These are phyloP conservation scores for Mycena rosella DNA, from an alignment of 768 basidiomycete genomes.

Conservation along the genomic window DNA sequence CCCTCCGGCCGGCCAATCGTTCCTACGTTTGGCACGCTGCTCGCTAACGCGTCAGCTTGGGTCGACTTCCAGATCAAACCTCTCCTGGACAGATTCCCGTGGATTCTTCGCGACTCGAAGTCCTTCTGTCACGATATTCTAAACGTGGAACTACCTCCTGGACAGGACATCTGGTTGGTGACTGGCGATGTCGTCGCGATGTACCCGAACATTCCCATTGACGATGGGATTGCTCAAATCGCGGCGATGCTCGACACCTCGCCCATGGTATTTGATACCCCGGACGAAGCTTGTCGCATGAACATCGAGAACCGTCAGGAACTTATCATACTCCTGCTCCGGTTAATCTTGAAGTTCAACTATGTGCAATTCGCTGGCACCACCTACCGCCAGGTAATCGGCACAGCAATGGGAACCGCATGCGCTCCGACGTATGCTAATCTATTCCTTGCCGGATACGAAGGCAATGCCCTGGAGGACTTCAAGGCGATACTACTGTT, in stretches of 20 bases:
- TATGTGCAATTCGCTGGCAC: constrained; percentile 27
- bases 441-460: not conserved
- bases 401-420: not conserved
- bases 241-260: constrained; percentile 16
- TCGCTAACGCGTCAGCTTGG: too few species aligned
- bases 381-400: not conserved
- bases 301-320: constrained; percentile 27
- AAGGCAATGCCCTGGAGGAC: not conserved
- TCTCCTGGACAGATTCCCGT: too few species aligned
- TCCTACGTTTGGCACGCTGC: too few species aligned
- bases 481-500: not conserved
- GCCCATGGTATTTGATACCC: constrained; percentile 15
- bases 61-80: too few species aligned
- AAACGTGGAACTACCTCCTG: constrained; percentile 14
- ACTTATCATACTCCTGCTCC: constrained; percentile 30
- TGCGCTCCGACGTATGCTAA: constrained; percentile 1
- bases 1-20: too few species aligned
- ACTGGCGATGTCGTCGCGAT: constrained; percentile 22
- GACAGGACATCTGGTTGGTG: constrained; percentile 20
- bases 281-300: constrained; percentile 1
- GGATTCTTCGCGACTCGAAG: too few species aligned
- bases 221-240: constrained; percentile 14
- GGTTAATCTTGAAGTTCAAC: constrained; percentile 32
- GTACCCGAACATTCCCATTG: constrained; percentile 24
- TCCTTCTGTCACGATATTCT: too few species aligned